Base-by-base conservation (phyloP, 805 yeast species). In the Kockiozyma suomiensis region DNA sequence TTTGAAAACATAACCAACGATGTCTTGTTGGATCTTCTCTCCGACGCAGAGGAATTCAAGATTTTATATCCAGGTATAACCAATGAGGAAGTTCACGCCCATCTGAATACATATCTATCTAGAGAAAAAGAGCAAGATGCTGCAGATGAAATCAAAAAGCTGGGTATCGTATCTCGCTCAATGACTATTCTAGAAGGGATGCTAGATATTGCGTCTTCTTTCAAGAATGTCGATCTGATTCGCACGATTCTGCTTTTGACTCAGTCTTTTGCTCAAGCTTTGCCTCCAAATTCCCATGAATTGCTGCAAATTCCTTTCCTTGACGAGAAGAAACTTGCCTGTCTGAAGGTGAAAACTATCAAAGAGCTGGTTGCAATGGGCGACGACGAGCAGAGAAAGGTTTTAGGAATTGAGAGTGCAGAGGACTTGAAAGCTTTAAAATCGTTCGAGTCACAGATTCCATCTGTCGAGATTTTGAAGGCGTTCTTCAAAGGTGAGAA, bases 301-400 rank as follows among this genome's bases (percentile, higher is more conserved):
- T 77, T 88, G 54, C 78, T 88, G 61, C 98, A 94, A 77, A 80
- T 93, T 64, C 97, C 97, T 33, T 83, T 83, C 59, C 89, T 88
- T 41, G 79, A 84, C 61, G 68, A 76, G 13, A 74, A 79, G 21
- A 42, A 43, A 17, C 38, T 54, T 1, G 38, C 33, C 3, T 10
- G 30, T 13, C 13, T 48, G 21, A 33, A 26, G 13, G 52, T 50
- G 15, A 28, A 28, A 6, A 28, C 52, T 12, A n/a, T 64, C 19
- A 56, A 48, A 17, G 51, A 48, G 17, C 17, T 61, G 8, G 35
- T 50, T 19, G 41, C 32, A 21, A 25, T 57, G 50, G 4, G 33
- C 10, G 53, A 50, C 15, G 48, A 38, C 5, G 66, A 21, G 82
- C 81, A 70, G 66, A 76, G 26, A 51, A 38, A 30, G 38, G 38